These are phyloP conservation scores for Rutstroemia sp. DNA, from an alignment of 2,329 filamentous ascomycete genomes.

Conservation along the genomic window DNA sequence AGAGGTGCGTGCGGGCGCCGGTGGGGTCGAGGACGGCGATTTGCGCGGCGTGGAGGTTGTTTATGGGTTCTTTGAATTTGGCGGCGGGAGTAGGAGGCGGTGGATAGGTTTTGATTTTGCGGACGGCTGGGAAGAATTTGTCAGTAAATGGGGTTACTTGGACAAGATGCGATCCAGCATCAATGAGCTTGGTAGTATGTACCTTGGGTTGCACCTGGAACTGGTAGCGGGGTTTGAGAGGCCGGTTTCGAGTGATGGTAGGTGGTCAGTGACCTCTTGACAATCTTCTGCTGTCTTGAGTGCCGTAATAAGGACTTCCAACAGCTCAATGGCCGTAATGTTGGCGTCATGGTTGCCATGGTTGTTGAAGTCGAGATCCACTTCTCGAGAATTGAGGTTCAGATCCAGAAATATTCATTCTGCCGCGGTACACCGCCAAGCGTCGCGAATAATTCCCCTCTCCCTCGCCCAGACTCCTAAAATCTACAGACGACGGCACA, in stretches of 20 bases:
- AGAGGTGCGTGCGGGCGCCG: slow-evolving; percentile 73
- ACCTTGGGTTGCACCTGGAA: slow-evolving; percentile 8
- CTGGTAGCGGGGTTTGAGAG: slow-evolving; percentile 10
- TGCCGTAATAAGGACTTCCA: slow-evolving; percentile 59
- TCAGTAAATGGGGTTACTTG: slow-evolving; percentile 8
- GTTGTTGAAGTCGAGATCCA: slow-evolving; percentile 8
- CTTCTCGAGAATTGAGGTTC: slow-evolving; percentile 5
- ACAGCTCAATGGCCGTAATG: slow-evolving; percentile 61
- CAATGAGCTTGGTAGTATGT: slow-evolving; percentile 6
- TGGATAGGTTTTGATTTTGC: slow-evolving; percentile 43
- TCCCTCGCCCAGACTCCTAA: background rate
- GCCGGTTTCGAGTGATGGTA: slow-evolving; percentile 35
- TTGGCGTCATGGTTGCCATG: slow-evolving; percentile 28
- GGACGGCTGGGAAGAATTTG: slow-evolving; percentile 26
- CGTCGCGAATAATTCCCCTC: background rate
- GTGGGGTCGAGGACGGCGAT: slow-evolving; percentile 74
- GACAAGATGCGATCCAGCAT: slow-evolving; percentile 13
- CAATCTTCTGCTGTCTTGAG: slow-evolving; percentile 42
- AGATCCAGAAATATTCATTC: slow-evolving; percentile 21
- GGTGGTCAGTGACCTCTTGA: slow-evolving; percentile 42
- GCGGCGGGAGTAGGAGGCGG: slow-evolving; percentile 48
- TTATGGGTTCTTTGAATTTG: slow-evolving; percentile 60
- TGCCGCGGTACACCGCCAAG: slow-evolving; percentile 10
- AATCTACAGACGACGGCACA: background rate
- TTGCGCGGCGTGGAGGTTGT: slow-evolving; percentile 59